These are phyloP conservation scores for Metschnikowia colocasiae DNA, from an alignment of 805 yeast species.

Conservation along the genomic window DNA sequence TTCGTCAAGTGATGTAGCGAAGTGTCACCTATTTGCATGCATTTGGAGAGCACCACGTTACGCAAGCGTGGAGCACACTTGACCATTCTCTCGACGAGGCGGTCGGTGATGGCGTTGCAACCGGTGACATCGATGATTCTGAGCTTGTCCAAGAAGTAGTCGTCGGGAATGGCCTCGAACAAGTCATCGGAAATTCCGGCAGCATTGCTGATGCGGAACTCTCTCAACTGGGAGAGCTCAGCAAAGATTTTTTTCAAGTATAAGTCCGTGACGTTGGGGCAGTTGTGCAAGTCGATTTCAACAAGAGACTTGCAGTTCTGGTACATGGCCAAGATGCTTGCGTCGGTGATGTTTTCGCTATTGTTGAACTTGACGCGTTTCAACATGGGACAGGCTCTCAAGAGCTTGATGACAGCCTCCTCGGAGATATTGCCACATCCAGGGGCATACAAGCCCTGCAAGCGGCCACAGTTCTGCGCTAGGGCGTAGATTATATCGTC, in stretches of 20 bases:
- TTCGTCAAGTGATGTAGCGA: constrained; percentile 67
- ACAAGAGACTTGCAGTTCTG: constrained; percentile 75
- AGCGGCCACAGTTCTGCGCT: constrained; percentile 65
- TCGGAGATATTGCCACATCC: constrained; percentile 73
- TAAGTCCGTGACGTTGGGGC: constrained; percentile 68
- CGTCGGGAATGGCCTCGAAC: constrained; percentile 51
- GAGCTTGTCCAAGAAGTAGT: constrained; percentile 54
- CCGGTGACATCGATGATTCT: constrained; percentile 83
- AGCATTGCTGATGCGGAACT: constrained; percentile 76
- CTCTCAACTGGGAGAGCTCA: constrained; percentile 70
- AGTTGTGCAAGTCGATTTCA: constrained; percentile 84
- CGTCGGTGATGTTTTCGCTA: constrained; percentile 63
- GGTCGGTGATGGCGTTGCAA: constrained; percentile 77
- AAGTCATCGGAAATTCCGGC: constrained; percentile 64
- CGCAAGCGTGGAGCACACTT: constrained; percentile 78
- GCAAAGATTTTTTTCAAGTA: constrained; percentile 55
- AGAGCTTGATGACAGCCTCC: constrained; percentile 54
- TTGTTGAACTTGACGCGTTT: constrained; percentile 81
- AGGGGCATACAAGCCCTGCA: constrained; percentile 89
- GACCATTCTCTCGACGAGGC: constrained; percentile 68
- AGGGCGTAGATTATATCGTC: constrained; percentile 69
- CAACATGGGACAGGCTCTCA: constrained; percentile 64
- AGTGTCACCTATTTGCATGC: constrained; percentile 79
- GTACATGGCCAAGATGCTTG: constrained; percentile 55
- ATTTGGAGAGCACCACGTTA: constrained; percentile 85